Evolutionary conservation across 441 rosid genomes (phyloP).

Genomic region (Omphalea diandra): DNA sequence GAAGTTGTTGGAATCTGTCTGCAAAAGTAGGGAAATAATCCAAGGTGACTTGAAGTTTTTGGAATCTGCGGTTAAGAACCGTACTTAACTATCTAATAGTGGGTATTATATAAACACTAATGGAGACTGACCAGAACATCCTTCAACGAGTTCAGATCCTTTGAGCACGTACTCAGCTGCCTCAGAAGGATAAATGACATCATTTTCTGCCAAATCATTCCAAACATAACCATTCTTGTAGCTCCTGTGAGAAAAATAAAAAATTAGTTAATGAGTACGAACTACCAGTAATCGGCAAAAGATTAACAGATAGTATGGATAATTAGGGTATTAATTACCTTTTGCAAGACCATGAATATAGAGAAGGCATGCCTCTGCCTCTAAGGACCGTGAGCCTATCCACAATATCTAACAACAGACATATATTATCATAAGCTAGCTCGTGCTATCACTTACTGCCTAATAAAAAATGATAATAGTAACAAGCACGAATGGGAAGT

Average conservation of each 20-base stretch:
- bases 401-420: constrained; percentile 57
- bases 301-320: neutral
- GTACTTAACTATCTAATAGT: too few relatives aligned
- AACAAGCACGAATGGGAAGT: too few relatives aligned
- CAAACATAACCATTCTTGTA: constrained; percentile 92
- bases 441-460: too few relatives aligned
- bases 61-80: too few relatives aligned
- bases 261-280: neutral
- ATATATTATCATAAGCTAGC: too few relatives aligned
- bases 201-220: constrained; percentile 84
- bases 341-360: constrained; percentile 94
- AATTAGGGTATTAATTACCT: too few relatives aligned
- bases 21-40: constrained; percentile 14
- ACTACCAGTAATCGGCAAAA: neutral
- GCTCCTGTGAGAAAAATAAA: constrained; percentile 40
- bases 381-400: constrained; percentile 67
- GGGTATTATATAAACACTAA: neutral
- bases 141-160: constrained; percentile 72
- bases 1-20: constrained; percentile 44
- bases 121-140: constrained; percentile 45
- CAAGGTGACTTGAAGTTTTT: too few relatives aligned
- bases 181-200: constrained; percentile 63
- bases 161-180: constrained; percentile 86
- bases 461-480: too few relatives aligned
- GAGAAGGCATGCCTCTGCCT: constrained; percentile 78